Conservation (phyloP, 768 basidiomycete genomes). For the Myochromella boudieri region DNA sequence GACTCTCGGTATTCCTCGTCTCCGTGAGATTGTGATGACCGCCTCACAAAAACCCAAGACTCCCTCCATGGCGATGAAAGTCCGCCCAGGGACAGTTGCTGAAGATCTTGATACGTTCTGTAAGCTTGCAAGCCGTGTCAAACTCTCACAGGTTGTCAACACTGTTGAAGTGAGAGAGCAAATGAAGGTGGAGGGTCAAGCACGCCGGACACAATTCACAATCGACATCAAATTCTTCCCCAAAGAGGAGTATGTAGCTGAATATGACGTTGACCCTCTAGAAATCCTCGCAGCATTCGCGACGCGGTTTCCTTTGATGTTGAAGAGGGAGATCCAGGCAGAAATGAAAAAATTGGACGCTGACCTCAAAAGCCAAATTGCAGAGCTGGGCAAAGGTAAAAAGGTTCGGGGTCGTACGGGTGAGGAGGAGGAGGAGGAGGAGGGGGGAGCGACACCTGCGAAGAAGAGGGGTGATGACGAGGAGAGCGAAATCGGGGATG, state of each 20-base stretch:
- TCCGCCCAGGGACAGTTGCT: constrained; percentile 50
- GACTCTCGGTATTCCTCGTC: constrained; percentile 96
- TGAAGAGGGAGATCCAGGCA: constrained; percentile 82
- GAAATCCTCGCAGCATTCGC: constrained; percentile 77
- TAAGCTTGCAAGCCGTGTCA: constrained; percentile 83
- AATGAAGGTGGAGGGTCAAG: constrained; percentile 61
- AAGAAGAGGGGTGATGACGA: constrained; percentile 55
- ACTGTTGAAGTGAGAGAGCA: constrained; percentile 79
- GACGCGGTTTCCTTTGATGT: constrained; percentile 69
- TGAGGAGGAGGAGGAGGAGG: constrained; percentile 50
- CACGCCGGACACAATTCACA: constrained; percentile 77
- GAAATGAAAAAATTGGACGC: constrained; percentile 87
- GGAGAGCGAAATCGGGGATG: constrained; percentile 77
- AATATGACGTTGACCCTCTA: constrained; percentile 72
- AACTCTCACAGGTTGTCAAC: constrained; percentile 87
- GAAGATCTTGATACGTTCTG: constrained; percentile 75
- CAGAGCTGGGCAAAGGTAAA: constrained; percentile 83
- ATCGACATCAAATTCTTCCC: constrained; percentile 87
- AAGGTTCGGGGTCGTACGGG: constrained; percentile 42
- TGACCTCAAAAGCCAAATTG: constrained; percentile 75
- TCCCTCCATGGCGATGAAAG: constrained; percentile 90
- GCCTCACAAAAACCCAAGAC: constrained; percentile 95
- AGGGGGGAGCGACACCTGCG: constrained; percentile 33
- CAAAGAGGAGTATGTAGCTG: constrained; percentile 73
- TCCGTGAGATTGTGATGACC: constrained; percentile 99